Conservation (phyloP, 805 yeast species). For the Hanseniaspora taiwanica region DNA sequence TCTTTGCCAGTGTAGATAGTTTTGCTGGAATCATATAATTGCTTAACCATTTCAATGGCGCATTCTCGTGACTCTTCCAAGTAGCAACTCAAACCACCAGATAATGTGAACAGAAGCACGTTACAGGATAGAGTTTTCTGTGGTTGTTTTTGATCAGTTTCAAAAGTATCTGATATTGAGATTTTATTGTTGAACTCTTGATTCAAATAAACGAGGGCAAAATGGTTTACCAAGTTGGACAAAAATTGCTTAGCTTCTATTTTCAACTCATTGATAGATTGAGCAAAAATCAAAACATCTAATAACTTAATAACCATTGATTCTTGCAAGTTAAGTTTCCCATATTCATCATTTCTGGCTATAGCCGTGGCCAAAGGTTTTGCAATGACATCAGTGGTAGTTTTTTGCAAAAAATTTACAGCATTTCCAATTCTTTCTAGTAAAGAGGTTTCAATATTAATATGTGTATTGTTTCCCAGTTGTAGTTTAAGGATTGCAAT, state of each 20-base stretch:
- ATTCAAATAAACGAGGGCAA: slow-evolving; percentile 64
- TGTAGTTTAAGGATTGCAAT: slow-evolving; percentile 53
- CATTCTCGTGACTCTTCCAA: slow-evolving; percentile 53
- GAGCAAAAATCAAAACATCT: slow-evolving; percentile 62
- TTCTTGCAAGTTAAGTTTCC: slow-evolving; percentile 45
- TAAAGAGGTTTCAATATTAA: too few relatives aligned
- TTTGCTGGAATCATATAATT: slow-evolving; percentile 47
- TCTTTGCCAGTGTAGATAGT: slow-evolving; percentile 42
- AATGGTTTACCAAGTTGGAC: slow-evolving; percentile 61
- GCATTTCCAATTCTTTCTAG: too few relatives aligned
- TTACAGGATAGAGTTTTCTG: slow-evolving; percentile 53
- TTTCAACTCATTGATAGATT: slow-evolving; percentile 57
- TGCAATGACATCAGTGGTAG: too few relatives aligned
- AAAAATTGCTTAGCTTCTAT: slow-evolving; percentile 55
- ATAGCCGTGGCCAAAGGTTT: too few relatives aligned
- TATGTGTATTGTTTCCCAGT: slow-evolving; percentile 24
- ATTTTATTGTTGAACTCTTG: slow-evolving; percentile 57
- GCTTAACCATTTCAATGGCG: slow-evolving; percentile 54
- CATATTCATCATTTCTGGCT: slow-evolving; percentile 24
- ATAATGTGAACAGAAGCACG: slow-evolving; percentile 59
- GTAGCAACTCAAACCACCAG: slow-evolving; percentile 70
- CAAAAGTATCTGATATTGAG: slow-evolving; percentile 55
- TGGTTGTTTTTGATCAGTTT: slow-evolving; percentile 72
- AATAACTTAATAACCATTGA: slow-evolving; percentile 49
- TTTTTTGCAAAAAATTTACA: too few relatives aligned